A percentile compares a stretch with the other conserved stretches of the same genome.
phyloP scores from a whole-genome alignment of 371 early-diverging fungal genomes.

The Massospora cicadina region DNA sequence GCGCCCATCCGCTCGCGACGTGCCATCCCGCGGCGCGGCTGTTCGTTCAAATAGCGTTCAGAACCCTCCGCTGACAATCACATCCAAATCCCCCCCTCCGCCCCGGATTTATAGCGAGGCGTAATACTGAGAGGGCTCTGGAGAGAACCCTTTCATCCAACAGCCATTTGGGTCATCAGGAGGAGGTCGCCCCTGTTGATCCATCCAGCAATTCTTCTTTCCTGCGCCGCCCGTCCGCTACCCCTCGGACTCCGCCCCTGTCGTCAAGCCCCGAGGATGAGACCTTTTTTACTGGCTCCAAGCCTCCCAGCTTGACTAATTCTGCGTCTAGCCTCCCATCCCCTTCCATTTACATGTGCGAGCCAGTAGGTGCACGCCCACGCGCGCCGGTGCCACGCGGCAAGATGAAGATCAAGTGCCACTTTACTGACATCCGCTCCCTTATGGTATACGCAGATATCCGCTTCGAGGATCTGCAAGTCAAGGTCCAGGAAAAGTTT shows the following conservation, averaged over 20 bases:
- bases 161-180: background rate
- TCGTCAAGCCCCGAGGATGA: slow-evolving; percentile 9
- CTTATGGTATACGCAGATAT: slow-evolving; percentile 40
- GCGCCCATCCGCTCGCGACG: background rate
- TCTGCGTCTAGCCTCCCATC: background rate
- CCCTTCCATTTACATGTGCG: background rate
- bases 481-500: slow-evolving; percentile 49
- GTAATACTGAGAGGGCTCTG: background rate
- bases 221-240: background rate
- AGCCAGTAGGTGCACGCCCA: background rate
- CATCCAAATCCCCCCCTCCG: background rate
- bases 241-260: background rate
- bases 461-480: slow-evolving; percentile 33
- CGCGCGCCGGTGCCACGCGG: slow-evolving; percentile 9
- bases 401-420: slow-evolving; percentile 57
- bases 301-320: slow-evolving; percentile 2
- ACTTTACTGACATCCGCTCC: slow-evolving; percentile 52
- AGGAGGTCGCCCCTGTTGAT: background rate
- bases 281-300: background rate
- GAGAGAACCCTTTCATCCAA: too few species aligned
- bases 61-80: background rate
- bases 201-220: background rate
- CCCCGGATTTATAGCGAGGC: background rate
- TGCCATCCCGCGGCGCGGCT: background rate
- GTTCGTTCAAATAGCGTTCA: background rate